These are phyloP conservation scores for Zizania palustris DNA, from an alignment of 202 grass and related monocot species.

Conservation along the genomic window DNA sequence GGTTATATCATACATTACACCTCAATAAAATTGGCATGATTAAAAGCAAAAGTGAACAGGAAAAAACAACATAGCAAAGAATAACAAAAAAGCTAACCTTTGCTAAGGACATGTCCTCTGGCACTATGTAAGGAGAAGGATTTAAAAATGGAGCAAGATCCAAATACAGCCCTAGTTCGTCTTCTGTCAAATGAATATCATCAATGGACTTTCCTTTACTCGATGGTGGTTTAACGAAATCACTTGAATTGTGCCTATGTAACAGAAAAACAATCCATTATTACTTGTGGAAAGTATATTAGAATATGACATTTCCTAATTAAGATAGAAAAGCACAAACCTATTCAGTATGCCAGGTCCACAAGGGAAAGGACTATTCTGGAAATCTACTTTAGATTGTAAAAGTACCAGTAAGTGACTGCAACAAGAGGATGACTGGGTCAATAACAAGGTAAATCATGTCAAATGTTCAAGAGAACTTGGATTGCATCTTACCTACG, in stretches of 20 bases:
- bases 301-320: constrained; percentile 32
- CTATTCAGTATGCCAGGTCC: constrained; percentile 92
- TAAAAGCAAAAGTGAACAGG: neutral
- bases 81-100: constrained; percentile 54
- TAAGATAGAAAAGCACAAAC: constrained; percentile 43
- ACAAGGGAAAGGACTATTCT: constrained; percentile 92
- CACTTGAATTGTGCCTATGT: constrained; percentile 87
- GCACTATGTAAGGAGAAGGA: constrained; percentile 92
- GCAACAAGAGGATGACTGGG: constrained; percentile 40
- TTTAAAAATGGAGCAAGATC: constrained; percentile 98
- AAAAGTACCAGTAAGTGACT: constrained; percentile 96
- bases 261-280: constrained; percentile 39
- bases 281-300: constrained; percentile 3
- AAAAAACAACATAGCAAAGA: neutral
- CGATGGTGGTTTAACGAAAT: constrained; percentile 96
- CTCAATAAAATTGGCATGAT: neutral
- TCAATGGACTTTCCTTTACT: constrained; percentile 98
- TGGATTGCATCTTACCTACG: constrained; percentile 59
- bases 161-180: constrained; percentile 82
- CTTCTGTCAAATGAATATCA: constrained; percentile 92
- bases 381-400: constrained; percentile 97
- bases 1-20: neutral
- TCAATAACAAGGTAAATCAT: constrained; percentile 30
- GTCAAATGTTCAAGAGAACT: constrained; percentile 27
- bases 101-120: constrained; percentile 96